Evolutionary conservation across 225 moss, liverwort and hornwort genomes (phyloP), one percentile per base, ranked within the genome.

Genomic region (Asterella californica): DNA sequence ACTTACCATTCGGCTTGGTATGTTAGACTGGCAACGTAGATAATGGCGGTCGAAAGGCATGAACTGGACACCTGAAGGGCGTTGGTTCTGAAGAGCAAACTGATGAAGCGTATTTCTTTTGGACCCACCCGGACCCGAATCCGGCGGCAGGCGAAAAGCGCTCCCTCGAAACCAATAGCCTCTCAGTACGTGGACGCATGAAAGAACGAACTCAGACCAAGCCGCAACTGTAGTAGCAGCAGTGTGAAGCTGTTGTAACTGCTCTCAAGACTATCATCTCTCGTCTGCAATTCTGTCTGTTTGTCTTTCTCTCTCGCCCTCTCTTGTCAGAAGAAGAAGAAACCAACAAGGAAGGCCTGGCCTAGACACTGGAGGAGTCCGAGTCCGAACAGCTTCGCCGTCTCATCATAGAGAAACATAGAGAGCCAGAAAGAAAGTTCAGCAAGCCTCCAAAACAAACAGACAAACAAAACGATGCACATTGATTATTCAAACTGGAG

Each of bases 191-290:
- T 42, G 0, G 15, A 18, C 67, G 37, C 34, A 67, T 67, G 65
- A 67, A 37, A 2, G 67, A 0, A 67, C 67, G 67, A 36, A 67
- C 14, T 36, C 12, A 67, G 7, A 36, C 6, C 47, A 21, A 71
- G 47, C 71, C 71, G 7, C 47, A 71, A 71, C 71, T 71, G 71
- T 71, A 48, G 47, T 48, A 71, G 46, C 71, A n/a, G 71, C 33
- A 76, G 76, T 76, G 76, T 76, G 76, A 76, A 76, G 59, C 76
- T 76, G 76, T 76, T 76, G 76, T 76, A 76, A 76, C 76, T 76
- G 76, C 76, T 76, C 47, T 25, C 59, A n/a, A 57, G 33, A 38
- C 27, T n/a, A 32, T 64, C 64, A 9, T 64, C 29, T 32, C 29
- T 27, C 11, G 25, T 64, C 24, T 21, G 7, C 24, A 4, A 18